Base-by-base conservation (phyloP, 371 early-diverging fungal species). In the Rhizomucor miehei region DNA sequence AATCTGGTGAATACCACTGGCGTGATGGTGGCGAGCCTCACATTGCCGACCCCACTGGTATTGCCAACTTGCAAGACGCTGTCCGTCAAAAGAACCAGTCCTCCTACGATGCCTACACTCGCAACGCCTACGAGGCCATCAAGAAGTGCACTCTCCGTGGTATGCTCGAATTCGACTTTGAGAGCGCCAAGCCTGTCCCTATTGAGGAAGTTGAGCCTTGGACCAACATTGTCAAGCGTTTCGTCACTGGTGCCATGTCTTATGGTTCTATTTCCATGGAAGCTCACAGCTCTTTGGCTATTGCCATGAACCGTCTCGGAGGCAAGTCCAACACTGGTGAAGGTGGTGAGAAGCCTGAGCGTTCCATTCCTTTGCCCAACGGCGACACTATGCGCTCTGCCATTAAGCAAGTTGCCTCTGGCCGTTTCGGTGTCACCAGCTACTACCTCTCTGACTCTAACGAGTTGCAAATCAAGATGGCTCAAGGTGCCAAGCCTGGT, bases 391-490 rank as follows among this genome's bases (percentile, higher is more conserved):
- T 86, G 73, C 89, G 98, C 35, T 94, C 94, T 8, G 91, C 97
- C 12, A 98, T 98, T 80, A 98, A 98, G 80, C 98, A 98, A 74
- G 92, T 98, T 37, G 98, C 98, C 4, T 93, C 93, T 37, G 97
- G 96, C 37, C 90, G 98, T 41, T 98, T 98, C 67, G 98, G 98
- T 69, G 97, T 98, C 6, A 97, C 96, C 36, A 87, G 87, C 52
- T 91, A 81, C 72, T 98, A 98, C 67, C 83, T 97, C 21, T 79
- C 92, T 10, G 93, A 95, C 63, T 85, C 96, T 1, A 94, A 98
- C 57, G 95, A 97, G 73, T 77, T 98, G 34, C 97, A 98, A 66
- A 98, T 98, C 82, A 98, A 98, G 83, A 93, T 98, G 91, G 98
- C 97, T 16, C 97, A 98, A 71, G 98, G 98, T 54, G 98, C 98